These are phyloP conservation scores for Aspergillus tubingensis DNA, from an alignment of 2,329 filamentous ascomycete species.

Conservation along the genomic window DNA sequence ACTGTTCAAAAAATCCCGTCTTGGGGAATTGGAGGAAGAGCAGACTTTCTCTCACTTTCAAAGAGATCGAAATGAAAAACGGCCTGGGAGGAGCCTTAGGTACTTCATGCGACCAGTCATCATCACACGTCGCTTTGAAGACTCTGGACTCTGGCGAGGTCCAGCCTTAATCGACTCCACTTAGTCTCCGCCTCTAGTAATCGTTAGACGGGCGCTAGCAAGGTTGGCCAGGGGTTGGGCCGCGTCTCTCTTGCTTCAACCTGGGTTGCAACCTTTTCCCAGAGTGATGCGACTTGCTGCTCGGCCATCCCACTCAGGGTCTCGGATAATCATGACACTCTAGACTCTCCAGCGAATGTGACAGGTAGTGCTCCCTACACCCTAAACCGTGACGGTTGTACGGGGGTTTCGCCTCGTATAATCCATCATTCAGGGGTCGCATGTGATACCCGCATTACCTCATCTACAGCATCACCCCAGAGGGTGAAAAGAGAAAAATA, in stretches of 20 bases:
- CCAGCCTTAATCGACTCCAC: slow-evolving; percentile 28
- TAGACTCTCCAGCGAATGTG: not conserved
- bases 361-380: slow-evolving; percentile 7
- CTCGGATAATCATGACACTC: slow-evolving; percentile 4
- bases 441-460: slow-evolving; percentile 4
- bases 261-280: slow-evolving; percentile 4
- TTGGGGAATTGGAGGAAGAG: not conserved
- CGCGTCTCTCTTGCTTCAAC: slow-evolving; percentile 14
- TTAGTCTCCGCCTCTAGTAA: slow-evolving; percentile 25
- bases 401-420: not conserved
- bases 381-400: slow-evolving; percentile 3
- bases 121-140: slow-evolving; percentile 13
- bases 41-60: not conserved
- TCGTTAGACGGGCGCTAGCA: slow-evolving; percentile 26
- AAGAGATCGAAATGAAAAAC: slow-evolving; percentile 9
- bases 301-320: slow-evolving; percentile 9
- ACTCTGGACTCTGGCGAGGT: slow-evolving; percentile 8
- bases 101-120: slow-evolving; percentile 10
- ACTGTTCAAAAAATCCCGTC: not conserved
- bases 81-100: slow-evolving; percentile 6
- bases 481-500: not conserved
- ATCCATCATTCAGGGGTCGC: not conserved
- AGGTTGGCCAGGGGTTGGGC: slow-evolving; percentile 25
- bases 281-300: slow-evolving; percentile 1
- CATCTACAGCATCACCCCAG: not conserved